Base-by-base conservation (phyloP, 805 yeast species). In the Metschnikowia reukaufii region DNA sequence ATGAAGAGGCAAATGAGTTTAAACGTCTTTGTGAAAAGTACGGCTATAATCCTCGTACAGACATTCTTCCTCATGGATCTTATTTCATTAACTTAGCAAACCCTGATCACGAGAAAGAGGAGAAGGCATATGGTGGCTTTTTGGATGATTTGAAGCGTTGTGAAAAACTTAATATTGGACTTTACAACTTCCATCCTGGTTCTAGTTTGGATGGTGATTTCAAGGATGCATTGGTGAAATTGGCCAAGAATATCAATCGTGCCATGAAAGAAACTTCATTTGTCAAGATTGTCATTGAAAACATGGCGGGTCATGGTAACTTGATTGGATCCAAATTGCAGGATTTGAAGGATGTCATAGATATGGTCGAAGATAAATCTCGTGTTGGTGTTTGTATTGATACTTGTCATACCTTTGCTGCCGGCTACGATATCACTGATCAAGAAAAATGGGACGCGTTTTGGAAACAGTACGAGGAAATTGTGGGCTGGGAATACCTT, bases 301-400 rank as follows among this genome's bases (percentile, higher is more conserved):
- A 92, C 61, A 94, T 94, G 99, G 97, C 99, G 1, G 99, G 99
- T 8, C 95, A 89, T 57, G 97, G 96, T 2, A 85, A 87, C 51
- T 76, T 92, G 50, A 85, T 94, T 35, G 99, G 98, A 0, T 84
- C 92, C 3, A 73, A 78, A 35, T 67, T 92, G 23, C 81, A 86
- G 53, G 98, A 94, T 60, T 72, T 94, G 39, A 72, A 76, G 23
- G 78, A 77, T 18, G 91, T 94, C 13, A 88, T 94, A 36, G 84
- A 79, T 31, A 60, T 81, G 73, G 79, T 94, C n/a, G 86, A 89
- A 1, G 79, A 90, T 60, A 91, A 91, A 64, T 62, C 68, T 0
- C 75, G 99, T 47, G 84, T 94, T n/a, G 98, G 99, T 4, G 96
- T 94, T 0, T 94, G 99, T 63, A 76, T 94, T 13, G 99, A 94